Percentiles rank a stretch among this genome's conserved stretches.
phyloP scores from a whole-genome alignment of 441 rosid species.

The Brassica hybrid region DNA sequence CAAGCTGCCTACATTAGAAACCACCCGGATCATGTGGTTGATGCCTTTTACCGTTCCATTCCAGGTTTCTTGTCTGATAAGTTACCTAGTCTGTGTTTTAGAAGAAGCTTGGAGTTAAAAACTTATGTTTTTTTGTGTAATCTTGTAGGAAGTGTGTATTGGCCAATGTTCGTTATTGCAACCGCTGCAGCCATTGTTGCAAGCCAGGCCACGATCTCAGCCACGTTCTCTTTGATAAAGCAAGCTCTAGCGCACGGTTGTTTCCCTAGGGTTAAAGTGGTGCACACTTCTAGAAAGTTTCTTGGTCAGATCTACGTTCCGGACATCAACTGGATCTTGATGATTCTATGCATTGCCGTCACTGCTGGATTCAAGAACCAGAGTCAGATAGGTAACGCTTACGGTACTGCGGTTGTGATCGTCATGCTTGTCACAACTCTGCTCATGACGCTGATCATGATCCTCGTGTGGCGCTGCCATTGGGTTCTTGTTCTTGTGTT shows the following conservation, averaged over 20 bases:
- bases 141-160: slow-evolving; percentile 73
- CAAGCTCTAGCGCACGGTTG: slow-evolving; percentile 94
- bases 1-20: slow-evolving; percentile 91
- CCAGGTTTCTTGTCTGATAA: slow-evolving; percentile 56
- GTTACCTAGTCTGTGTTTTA: neutral
- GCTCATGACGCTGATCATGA: slow-evolving; percentile 84
- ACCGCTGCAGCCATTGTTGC: slow-evolving; percentile 95
- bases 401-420: slow-evolving; percentile 88
- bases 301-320: slow-evolving; percentile 93
- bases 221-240: slow-evolving; percentile 91
- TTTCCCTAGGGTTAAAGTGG: slow-evolving; percentile 92
- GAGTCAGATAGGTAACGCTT: slow-evolving; percentile 96
- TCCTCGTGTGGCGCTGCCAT: slow-evolving; percentile 92
- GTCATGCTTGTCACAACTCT: slow-evolving; percentile 93
- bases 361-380: slow-evolving; percentile 93
- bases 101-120: neutral
- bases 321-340: slow-evolving; percentile 93
- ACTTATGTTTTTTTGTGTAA: neutral
- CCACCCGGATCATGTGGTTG: slow-evolving; percentile 60
- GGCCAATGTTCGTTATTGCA: slow-evolving; percentile 94
- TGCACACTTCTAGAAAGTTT: slow-evolving; percentile 85
- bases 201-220: slow-evolving; percentile 94
- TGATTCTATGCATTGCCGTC: slow-evolving; percentile 93
- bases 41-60: slow-evolving; percentile 89
- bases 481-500: slow-evolving; percentile 83